Evolutionary conservation across 345 rosid genomes (phyloP).

Genomic region (Aquilaria sinensis): DNA sequence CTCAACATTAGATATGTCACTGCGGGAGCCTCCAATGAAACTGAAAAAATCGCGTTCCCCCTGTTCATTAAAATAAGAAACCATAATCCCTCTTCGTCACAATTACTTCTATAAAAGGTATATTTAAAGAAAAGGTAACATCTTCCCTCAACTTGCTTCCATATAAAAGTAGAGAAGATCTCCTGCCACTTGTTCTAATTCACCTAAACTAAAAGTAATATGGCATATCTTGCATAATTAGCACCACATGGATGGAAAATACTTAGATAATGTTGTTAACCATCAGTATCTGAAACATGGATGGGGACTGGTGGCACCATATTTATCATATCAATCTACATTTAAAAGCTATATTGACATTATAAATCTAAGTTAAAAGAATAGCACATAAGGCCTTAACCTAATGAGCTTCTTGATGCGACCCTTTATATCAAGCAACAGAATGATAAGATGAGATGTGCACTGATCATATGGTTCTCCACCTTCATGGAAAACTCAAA

Average conservation of each 20-base stretch:
- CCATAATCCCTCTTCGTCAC: not conserved
- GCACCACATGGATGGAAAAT: not conserved
- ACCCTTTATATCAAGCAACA: too few relatives aligned
- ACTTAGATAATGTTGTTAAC: not conserved
- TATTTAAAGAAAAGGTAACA: not conserved
- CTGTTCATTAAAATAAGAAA: constrained; percentile 22
- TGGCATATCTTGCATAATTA: not conserved
- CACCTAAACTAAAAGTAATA: not conserved
- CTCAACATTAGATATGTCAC: constrained; percentile 19
- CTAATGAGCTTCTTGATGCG: too few relatives aligned
- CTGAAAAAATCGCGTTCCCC: constrained; percentile 29
- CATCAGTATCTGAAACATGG: too few relatives aligned
- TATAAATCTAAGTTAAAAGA: not conserved
- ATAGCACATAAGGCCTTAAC: not conserved
- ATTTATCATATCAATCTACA: not conserved
- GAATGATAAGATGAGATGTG: too few relatives aligned
- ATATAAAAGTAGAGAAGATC: not conserved
- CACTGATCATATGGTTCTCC: too few relatives aligned
- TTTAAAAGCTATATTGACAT: not conserved
- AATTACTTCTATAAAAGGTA: constrained; percentile 2
- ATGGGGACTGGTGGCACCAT: too few relatives aligned
- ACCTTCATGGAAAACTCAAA: too few relatives aligned
- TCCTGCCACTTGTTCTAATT: not conserved
- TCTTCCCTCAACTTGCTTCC: not conserved
- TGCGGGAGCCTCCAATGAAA: constrained; percentile 18